Percentiles rank a stretch among this genome's conserved stretches.
These are phyloP conservation scores for Lagenaria siceraria DNA, from an alignment of 306 rosid genomes.

Conservation along the genomic window DNA sequence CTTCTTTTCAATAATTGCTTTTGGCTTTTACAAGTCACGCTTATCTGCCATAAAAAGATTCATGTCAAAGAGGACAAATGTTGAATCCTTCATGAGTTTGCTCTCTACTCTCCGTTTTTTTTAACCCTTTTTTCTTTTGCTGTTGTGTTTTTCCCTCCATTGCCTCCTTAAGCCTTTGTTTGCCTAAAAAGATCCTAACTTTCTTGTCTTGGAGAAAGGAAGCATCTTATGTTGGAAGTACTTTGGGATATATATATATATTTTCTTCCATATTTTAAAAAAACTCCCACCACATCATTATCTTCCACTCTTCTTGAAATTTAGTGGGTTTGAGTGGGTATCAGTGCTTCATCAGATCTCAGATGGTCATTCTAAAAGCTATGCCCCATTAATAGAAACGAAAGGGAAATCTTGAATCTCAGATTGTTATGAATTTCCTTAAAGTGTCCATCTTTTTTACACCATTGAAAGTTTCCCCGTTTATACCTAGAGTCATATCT, in stretches of 20 bases:
- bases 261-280: too few species aligned
- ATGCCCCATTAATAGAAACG: not conserved
- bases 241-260: not conserved
- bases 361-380: not conserved
- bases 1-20: not conserved
- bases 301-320: not conserved
- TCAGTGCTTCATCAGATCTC: not conserved
- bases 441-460: not conserved
- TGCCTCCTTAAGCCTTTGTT: not conserved
- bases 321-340: not conserved
- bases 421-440: not conserved
- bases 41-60: conserved; percentile 7
- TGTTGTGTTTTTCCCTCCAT: not conserved
- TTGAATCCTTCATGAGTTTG: not conserved
- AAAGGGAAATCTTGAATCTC: not conserved
- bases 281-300: not conserved
- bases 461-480: not conserved
- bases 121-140: too few species aligned
- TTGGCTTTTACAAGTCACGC: conserved; percentile 25
- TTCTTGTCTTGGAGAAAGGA: not conserved
- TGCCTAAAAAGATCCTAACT: not conserved
- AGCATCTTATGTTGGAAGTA: not conserved
- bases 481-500: not conserved
- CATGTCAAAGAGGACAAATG: not conserved
- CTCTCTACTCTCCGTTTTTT: too few species aligned